Evolutionary conservation across 2,329 filamentous ascomycete species (phyloP).

Genomic region (Aureobasidium musti): DNA sequence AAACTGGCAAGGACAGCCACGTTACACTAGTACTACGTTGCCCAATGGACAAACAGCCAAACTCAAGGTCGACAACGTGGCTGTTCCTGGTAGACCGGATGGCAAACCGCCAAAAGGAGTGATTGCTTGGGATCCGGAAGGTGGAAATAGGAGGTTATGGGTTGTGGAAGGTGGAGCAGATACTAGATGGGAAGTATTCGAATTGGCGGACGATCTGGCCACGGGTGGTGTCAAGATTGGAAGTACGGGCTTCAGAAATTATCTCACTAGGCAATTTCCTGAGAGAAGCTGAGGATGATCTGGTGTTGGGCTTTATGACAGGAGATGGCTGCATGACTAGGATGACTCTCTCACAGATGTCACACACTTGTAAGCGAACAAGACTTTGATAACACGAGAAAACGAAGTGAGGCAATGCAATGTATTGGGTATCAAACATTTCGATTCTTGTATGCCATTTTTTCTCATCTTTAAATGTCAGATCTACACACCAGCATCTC

Average conservation of each 20-base stretch:
- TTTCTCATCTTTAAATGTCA: not conserved
- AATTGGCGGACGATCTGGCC: constrained; percentile 35
- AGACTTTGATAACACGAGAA: no score
- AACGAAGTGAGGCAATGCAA: not conserved
- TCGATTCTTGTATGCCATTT: not conserved
- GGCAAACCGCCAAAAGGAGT: constrained; percentile 74
- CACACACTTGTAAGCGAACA: not conserved
- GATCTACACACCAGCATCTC: constrained; percentile 17
- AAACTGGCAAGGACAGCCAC: constrained; percentile 43
- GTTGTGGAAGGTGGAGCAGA: constrained; percentile 42
- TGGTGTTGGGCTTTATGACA: no score
- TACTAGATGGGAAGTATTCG: constrained; percentile 42
- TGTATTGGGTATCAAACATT: not conserved
- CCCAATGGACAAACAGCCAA: constrained; percentile 41
- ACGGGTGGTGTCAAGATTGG: constrained; percentile 36
- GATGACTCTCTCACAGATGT: not conserved
- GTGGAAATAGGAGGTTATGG: constrained; percentile 34
- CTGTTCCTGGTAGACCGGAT: constrained; percentile 56
- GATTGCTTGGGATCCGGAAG: constrained; percentile 67
- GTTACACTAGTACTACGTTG: constrained; percentile 40
- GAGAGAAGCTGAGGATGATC: constrained; percentile 18
- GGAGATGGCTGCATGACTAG: not conserved
- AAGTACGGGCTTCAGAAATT: constrained; percentile 40
- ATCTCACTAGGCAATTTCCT: constrained; percentile 40
- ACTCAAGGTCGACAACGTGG: constrained; percentile 43